Base-by-base conservation (phyloP, 192 early-diverging fungal genomes). In the Coemansia sp. region DNA sequence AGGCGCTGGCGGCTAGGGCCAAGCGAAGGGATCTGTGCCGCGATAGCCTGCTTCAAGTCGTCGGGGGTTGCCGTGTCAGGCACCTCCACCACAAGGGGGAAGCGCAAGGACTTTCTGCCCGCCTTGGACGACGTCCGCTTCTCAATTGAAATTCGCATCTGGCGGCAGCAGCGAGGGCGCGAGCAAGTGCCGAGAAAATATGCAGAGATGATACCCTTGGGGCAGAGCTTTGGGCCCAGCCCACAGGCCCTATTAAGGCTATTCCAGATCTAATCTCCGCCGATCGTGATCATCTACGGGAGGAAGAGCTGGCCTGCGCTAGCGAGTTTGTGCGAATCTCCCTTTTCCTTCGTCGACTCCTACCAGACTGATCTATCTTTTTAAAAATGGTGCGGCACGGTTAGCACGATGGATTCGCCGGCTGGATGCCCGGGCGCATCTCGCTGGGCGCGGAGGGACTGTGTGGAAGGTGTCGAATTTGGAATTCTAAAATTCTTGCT, bases 1-100 rank as follows among this genome's bases (percentile, higher is more conserved):
- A 96, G 60, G 28, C 93, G 82, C 64, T 96, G 93, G 47, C 93
- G 85, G 46, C 87, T 81, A 8, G 84, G 78, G 22, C 81, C 78
- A 56, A 68, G 39, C 18, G 47, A 23, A 39, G 51, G 52, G 40
- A 47, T 73, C 50, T 83, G 56, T 67, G 76, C 73, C 34, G 76
- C 62, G 52, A 96, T 80, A 0, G 82, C 84, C 14, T 59, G 56
- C 45, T 83, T 76, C 30, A 96, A 79, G 30, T 88, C 82, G 19
- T 78, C 78, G 16, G 87, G 82, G 3, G 79, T 85, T 21, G 86
- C 70, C 38, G 65, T 67, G 14, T 61, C 59, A 9, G 78, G 45
- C 0, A 91, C 46, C 35, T 88, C 85, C 13, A 90, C 56, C 1
- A 68, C 76, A 30, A 86, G 44, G 18, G 67, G 76, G 14, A 40